Base-by-base conservation (phyloP, 345 rosid genomes). In the Ceriops decandra region DNA sequence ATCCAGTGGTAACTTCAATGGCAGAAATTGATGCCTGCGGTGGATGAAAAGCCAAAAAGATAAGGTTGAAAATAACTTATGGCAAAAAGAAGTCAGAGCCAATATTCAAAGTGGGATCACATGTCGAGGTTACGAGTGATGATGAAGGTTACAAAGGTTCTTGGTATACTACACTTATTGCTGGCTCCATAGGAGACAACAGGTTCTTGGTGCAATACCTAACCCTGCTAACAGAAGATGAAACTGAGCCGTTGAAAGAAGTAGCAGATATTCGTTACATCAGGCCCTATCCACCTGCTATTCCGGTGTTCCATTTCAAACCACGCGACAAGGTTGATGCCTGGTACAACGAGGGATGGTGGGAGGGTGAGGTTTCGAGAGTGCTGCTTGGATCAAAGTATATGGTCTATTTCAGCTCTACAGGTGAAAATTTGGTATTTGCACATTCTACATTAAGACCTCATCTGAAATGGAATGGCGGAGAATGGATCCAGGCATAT, bases 21-120 rank as follows among this genome's bases (percentile, higher is more conserved):
- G 57, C 77, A 76, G 81, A 64, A 60, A 3, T 59, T 57, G 22
- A 52, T 58, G 17, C 20, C 70, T 28, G 69, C 22, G 17, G 42
- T 17, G 61, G 77, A 72, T 30, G 31, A 53, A 7, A 78, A 47
- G 33, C 79, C 36, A 24, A 21, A 32, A 72, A 72, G 38, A 28
- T 72, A 0, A 78, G 46, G 53, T 49, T 78, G 69, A 85, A 79
- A 82, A 67, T 79, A 36, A 79, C 51, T 24, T 54, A 22, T 16
- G 19, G 56, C 36, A 72, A 61, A 58, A 68, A 42, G 69, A 36
- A 49, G 53, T 13, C 74, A 24, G 67, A 52, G 27, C 21, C 68
- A 11, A 49, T 31, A 26, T 81, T 79, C 58, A 70, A 28, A 52
- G 69, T 28, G 6, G 72, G 72, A 56, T 3, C 52, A 7, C 19